These are phyloP conservation scores for Pythium phragmiticola DNA, from an alignment of 352 stramenopile genomes.

Conservation along the genomic window DNA sequence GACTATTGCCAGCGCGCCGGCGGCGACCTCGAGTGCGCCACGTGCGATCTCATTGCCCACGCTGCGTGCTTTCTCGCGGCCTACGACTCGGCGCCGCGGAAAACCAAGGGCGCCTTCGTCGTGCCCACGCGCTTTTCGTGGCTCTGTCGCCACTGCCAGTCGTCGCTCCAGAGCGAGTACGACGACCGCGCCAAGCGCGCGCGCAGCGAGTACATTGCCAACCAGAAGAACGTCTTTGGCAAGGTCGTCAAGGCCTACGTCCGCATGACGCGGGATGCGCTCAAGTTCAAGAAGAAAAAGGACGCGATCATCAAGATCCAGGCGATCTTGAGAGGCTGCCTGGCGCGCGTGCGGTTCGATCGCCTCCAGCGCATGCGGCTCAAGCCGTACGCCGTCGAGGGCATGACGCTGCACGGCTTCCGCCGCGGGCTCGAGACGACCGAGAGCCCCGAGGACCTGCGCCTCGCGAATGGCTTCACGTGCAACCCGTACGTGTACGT, in stretches of 20 bases:
- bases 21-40: conserved; percentile 63
- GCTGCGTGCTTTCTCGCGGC: conserved; percentile 48
- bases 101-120: conserved; percentile 54
- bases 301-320: conserved; percentile 56
- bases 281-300: conserved; percentile 59
- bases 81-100: conserved; percentile 35
- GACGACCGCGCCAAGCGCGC: conserved; percentile 42
- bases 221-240: conserved; percentile 51
- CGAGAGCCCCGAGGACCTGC: conserved; percentile 37
- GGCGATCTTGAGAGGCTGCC: conserved; percentile 41
- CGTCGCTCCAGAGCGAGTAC: conserved; percentile 52
- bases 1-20: conserved; percentile 64
- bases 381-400: conserved; percentile 56
- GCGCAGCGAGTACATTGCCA: conserved; percentile 38
- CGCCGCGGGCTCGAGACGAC: background rate
- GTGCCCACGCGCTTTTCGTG: conserved; percentile 56
- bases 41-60: conserved; percentile 67
- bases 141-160: conserved; percentile 55
- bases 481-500: conserved; percentile 78
- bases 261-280: conserved; percentile 62
- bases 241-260: conserved; percentile 62
- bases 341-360: conserved; percentile 52
- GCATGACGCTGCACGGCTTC: conserved; percentile 32
- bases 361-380: conserved; percentile 48
- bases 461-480: conserved; percentile 65